Conservation (phyloP, 768 basidiomycete species). For the Artomyces pyxidatus region DNA sequence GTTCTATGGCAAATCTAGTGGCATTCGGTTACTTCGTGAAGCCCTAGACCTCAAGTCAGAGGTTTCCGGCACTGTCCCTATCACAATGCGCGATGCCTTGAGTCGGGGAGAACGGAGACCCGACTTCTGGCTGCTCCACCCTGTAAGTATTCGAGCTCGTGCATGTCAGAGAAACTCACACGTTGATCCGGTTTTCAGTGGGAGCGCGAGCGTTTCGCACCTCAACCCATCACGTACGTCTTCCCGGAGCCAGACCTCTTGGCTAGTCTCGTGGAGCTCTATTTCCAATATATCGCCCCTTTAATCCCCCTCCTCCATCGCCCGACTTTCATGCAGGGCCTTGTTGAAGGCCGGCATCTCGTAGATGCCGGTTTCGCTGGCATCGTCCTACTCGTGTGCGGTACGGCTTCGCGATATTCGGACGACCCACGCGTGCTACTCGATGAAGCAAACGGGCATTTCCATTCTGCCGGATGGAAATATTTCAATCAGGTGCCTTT, state of each 20-base stretch:
- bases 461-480: constrained; percentile 35
- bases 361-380: constrained; percentile 10
- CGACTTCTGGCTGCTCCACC: constrained; percentile 10
- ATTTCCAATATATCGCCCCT: constrained; percentile 3
- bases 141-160: not conserved
- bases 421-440: constrained; percentile 7
- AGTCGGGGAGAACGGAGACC: not conserved
- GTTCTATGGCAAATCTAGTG: constrained; percentile 16
- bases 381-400: constrained; percentile 13
- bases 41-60: constrained; percentile 9
- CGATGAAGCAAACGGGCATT: constrained; percentile 1
- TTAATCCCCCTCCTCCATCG: constrained; percentile 13
- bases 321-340: constrained; percentile 8
- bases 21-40: constrained; percentile 4
- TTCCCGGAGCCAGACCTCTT: constrained; percentile 16
- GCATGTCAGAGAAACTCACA: too few species aligned
- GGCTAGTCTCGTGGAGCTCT: constrained; percentile 3
- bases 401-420: constrained; percentile 9
- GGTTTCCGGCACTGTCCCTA: not conserved
- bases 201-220: constrained; percentile 7
- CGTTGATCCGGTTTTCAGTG: constrained; percentile 6
- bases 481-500: constrained; percentile 53
- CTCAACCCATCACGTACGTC: not conserved
- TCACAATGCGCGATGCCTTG: not conserved
- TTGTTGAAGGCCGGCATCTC: constrained; percentile 6